Percentiles rank a stretch among this genome's conserved stretches.
Evolutionary conservation across 768 basidiomycete species (phyloP).

Genomic region (Tubosaeta sp.): DNA sequence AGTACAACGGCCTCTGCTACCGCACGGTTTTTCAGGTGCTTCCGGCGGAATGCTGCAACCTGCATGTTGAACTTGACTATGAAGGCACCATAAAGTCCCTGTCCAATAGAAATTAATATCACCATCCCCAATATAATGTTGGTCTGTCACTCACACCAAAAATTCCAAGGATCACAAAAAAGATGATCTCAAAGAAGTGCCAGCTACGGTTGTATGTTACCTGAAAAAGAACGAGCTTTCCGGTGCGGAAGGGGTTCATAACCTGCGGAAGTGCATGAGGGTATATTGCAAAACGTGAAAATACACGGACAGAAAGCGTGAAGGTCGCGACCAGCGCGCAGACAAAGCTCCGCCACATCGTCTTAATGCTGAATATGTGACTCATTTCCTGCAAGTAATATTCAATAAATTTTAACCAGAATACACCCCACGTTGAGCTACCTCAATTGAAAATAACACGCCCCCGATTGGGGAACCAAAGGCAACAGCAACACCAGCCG

Average conservation of each 20-base stretch:
- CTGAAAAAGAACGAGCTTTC: conserved; percentile 96
- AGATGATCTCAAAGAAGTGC: conserved; percentile 99
- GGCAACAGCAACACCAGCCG: conserved; percentile 96
- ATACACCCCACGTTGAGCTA: conserved; percentile 24
- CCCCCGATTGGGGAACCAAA: conserved; percentile 98
- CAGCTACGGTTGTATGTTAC: conserved; percentile 96
- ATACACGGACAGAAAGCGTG: conserved; percentile 76
- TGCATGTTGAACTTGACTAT: conserved; percentile 97
- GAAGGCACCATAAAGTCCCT: conserved; percentile 97
- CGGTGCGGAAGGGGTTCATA: conserved; percentile 98
- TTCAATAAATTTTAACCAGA: neutral
- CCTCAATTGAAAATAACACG: conserved; percentile 96
- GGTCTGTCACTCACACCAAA: conserved; percentile 69
- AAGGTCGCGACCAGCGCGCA: conserved; percentile 97
- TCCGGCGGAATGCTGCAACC: conserved; percentile 90
- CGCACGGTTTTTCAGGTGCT: conserved; percentile 77
- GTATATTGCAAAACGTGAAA: conserved; percentile 14
- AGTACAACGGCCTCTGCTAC: conserved; percentile 87
- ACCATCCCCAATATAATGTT: neutral
- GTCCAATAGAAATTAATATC: conserved; percentile 12
- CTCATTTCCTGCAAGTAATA: conserved; percentile 84
- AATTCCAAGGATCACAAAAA: conserved; percentile 91
- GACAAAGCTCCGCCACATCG: conserved; percentile 98
- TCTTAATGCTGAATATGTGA: conserved; percentile 92
- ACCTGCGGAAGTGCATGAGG: conserved; percentile 48